Conservation (phyloP, 345 rosid genomes). For the Bretschneidera sinensis region DNA sequence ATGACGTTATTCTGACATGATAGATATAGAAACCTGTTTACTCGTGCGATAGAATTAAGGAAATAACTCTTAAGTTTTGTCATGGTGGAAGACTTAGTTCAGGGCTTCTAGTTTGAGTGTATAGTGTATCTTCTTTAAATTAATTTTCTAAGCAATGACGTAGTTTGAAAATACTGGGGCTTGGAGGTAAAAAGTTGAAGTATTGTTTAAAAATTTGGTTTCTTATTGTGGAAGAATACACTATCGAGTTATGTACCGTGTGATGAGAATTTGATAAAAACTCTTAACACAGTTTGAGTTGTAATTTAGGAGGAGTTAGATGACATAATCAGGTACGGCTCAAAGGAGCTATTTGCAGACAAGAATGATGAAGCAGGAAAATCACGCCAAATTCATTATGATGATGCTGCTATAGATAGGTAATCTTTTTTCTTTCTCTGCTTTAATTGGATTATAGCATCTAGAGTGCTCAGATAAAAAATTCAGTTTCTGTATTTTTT, state of each 20-base stretch:
- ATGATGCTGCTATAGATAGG: constrained; percentile 93
- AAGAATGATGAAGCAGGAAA: constrained; percentile 95
- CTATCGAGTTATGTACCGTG: constrained; percentile 3
- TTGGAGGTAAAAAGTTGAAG: background rate
- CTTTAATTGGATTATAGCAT: constrained; percentile 1
- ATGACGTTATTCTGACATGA: too few species aligned
- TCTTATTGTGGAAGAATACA: background rate
- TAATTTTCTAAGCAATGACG: too few species aligned
- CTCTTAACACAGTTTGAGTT: constrained; percentile 16
- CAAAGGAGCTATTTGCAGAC: constrained; percentile 93
- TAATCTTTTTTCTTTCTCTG: constrained; percentile 22
- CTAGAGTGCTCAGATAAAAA: background rate
- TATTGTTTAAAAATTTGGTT: too few species aligned
- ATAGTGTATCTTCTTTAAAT: too few species aligned
- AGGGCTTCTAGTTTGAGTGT: background rate
- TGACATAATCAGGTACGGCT: constrained; percentile 96
- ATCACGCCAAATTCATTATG: constrained; percentile 97
- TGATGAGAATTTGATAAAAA: constrained; percentile 1
- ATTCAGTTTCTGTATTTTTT: constrained; percentile 9
- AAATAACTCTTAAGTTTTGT: background rate
- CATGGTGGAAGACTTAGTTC: background rate
- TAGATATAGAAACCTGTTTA: too few species aligned
- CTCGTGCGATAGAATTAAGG: too few species aligned
- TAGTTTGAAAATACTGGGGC: background rate
- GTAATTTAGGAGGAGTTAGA: constrained; percentile 82